These are phyloP conservation scores for Annulohypoxylon nitens DNA, from an alignment of 495 filamentous ascomycete species.

Conservation along the genomic window DNA sequence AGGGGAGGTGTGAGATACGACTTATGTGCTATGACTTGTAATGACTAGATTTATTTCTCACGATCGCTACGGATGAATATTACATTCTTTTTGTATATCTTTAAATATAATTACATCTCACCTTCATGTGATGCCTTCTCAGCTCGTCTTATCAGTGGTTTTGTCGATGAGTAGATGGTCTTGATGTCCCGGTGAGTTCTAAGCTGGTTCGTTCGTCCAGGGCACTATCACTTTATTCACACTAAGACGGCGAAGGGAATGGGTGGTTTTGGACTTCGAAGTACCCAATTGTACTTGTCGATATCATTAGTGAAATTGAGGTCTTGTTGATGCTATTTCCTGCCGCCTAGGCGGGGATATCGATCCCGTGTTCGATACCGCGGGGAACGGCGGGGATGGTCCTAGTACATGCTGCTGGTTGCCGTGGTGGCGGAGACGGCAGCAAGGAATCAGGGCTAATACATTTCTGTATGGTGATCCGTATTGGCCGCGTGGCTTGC, in stretches of 20 bases:
- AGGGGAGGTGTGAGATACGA: slow-evolving; percentile 18
- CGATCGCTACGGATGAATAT: slow-evolving; percentile 28
- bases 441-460: slow-evolving; percentile 12
- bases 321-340: slow-evolving; percentile 46
- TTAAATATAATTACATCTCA: neutral
- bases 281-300: no score
- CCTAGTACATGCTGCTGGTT: slow-evolving; percentile 51
- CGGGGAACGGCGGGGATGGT: slow-evolving; percentile 44
- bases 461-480: slow-evolving; percentile 31
- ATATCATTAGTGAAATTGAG: neutral
- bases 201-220: no score
- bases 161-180: no score
- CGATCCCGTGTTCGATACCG: slow-evolving; percentile 41
- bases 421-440: slow-evolving; percentile 18
- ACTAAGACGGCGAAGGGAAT: no score
- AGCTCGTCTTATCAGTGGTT: no score
- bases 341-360: slow-evolving; percentile 37
- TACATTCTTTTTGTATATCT: slow-evolving; percentile 33
- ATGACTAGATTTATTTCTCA: slow-evolving; percentile 34
- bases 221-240: no score
- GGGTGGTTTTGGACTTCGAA: no score
- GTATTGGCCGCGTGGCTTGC: slow-evolving; percentile 49
- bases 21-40: slow-evolving; percentile 43
- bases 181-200: no score
- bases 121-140: neutral